Percentiles rank a stretch among this genome's conserved stretches.
These are phyloP conservation scores for Tagetes erecta DNA, from an alignment of 129 eudicot species.

Conservation along the genomic window DNA sequence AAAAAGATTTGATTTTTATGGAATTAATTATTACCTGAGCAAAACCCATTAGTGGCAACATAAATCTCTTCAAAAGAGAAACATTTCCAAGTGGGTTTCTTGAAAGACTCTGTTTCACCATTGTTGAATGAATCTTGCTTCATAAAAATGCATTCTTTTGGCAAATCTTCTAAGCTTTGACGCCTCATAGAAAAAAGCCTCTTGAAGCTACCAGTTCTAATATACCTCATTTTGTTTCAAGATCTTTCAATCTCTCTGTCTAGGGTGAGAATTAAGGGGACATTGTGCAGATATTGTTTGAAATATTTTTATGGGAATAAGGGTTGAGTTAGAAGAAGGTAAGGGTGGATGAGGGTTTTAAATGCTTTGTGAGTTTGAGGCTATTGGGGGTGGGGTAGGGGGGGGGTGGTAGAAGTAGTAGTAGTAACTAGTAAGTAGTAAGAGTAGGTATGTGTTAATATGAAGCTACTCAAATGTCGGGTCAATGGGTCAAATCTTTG, in stretches of 20 bases:
- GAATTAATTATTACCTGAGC: conserved; percentile 52
- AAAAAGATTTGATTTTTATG: not conserved
- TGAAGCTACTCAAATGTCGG: conserved; percentile 27
- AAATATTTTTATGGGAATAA: conserved; percentile 19
- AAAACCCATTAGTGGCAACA: conserved; percentile 77
- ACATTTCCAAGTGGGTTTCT: conserved; percentile 83
- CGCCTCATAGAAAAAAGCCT: conserved; percentile 77
- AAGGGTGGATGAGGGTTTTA: conserved; percentile 40
- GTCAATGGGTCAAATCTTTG: conserved; percentile 39
- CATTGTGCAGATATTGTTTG: conserved; percentile 35
- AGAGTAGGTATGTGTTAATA: conserved; percentile 24
- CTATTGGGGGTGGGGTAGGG: conserved; percentile 2
- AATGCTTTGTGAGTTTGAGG: conserved; percentile 28
- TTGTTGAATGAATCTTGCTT: conserved; percentile 39
- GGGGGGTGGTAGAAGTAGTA: not conserved
- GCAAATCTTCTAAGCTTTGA: conserved; percentile 55
- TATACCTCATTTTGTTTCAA: conserved; percentile 56
- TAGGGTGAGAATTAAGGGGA: conserved; percentile 39
- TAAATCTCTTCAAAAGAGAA: conserved; percentile 79
- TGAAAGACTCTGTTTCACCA: conserved; percentile 40
- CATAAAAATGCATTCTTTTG: conserved; percentile 38
- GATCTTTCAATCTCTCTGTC: conserved; percentile 27
- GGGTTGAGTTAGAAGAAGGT: conserved; percentile 24
- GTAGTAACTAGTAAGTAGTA: not conserved
- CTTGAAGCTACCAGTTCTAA: conserved; percentile 78